Conservation (phyloP, 495 filamentous ascomycete species). For the Filosporella fistucella region DNA sequence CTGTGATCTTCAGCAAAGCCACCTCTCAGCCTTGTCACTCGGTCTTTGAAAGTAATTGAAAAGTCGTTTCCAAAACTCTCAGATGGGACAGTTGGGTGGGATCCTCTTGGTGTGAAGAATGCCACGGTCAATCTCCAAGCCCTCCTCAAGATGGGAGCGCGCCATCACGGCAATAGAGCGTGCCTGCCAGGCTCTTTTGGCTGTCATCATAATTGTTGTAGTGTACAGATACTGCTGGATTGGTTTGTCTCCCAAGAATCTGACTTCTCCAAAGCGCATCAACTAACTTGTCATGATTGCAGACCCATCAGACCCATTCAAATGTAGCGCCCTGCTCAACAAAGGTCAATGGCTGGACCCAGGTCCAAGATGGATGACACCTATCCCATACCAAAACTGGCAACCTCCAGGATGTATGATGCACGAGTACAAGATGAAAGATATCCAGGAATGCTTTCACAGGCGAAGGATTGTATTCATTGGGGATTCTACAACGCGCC, state of each 20-base stretch:
- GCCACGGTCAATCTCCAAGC: too few relatives aligned
- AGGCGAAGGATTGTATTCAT: slow-evolving; percentile 47
- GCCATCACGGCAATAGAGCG: slow-evolving; percentile 2
- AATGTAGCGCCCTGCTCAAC: slow-evolving; percentile 48
- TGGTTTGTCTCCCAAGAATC: slow-evolving; percentile 20
- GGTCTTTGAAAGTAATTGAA: too few relatives aligned
- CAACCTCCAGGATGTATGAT: slow-evolving; percentile 56
- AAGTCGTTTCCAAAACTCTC: too few relatives aligned
- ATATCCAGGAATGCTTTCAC: slow-evolving; percentile 41
- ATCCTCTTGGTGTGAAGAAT: too few relatives aligned
- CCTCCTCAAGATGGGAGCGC: too few relatives aligned
- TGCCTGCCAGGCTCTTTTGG: slow-evolving; percentile 16
- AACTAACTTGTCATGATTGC: not conserved
- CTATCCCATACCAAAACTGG: slow-evolving; percentile 38
- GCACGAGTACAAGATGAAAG: slow-evolving; percentile 43
- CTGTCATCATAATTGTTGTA: slow-evolving; percentile 24
- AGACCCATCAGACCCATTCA: slow-evolving; percentile 48
- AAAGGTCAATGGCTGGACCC: slow-evolving; percentile 50
- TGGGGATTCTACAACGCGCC: slow-evolving; percentile 54
- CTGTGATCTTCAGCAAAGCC: too few relatives aligned
- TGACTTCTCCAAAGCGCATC: not conserved
- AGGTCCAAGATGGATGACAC: slow-evolving; percentile 16
- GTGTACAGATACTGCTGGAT: slow-evolving; percentile 32
- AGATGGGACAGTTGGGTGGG: too few relatives aligned
- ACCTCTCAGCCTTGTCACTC: too few relatives aligned